phyloP scores from a whole-genome alignment of 495 filamentous ascomycete species.

The Sporormia fimetaria region DNA sequence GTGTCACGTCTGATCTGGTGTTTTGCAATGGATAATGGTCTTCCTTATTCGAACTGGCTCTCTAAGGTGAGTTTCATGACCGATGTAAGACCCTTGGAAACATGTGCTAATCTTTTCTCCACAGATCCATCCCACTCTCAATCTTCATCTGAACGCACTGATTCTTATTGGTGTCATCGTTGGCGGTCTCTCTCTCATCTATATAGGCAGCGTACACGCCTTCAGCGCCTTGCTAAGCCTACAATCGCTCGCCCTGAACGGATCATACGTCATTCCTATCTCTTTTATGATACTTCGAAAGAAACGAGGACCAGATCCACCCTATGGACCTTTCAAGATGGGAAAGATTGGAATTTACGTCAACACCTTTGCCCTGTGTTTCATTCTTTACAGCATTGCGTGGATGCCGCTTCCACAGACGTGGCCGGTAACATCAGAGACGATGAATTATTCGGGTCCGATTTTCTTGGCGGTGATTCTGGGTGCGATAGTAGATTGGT shows the following conservation, averaged over 20 bases:
- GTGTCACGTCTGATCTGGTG: slow-evolving; percentile 23
- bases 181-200: slow-evolving; percentile 32
- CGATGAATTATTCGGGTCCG: slow-evolving; percentile 27
- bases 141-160: slow-evolving; percentile 36
- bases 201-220: slow-evolving; percentile 24
- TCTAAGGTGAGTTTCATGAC: slow-evolving; percentile 9
- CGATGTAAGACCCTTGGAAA: background rate
- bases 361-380: slow-evolving; percentile 20
- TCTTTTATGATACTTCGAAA: slow-evolving; percentile 40
- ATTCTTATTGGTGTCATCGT: slow-evolving; percentile 30
- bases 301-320: slow-evolving; percentile 27
- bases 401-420: slow-evolving; percentile 24
- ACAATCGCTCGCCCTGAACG: slow-evolving; percentile 15
- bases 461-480: slow-evolving; percentile 20
- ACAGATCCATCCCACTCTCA: slow-evolving; percentile 30
- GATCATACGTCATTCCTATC: slow-evolving; percentile 30
- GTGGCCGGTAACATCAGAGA: slow-evolving; percentile 23
- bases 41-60: slow-evolving; percentile 21
- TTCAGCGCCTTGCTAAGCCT: slow-evolving; percentile 29
- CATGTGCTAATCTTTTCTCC: background rate
- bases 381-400: slow-evolving; percentile 16
- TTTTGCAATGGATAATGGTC: slow-evolving; percentile 24
- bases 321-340: slow-evolving; percentile 22
- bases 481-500: slow-evolving; percentile 16
- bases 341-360: slow-evolving; percentile 14